Evolutionary conservation across 345 rosid species (phyloP).

Genomic region (Hibiscus tridactylites): DNA sequence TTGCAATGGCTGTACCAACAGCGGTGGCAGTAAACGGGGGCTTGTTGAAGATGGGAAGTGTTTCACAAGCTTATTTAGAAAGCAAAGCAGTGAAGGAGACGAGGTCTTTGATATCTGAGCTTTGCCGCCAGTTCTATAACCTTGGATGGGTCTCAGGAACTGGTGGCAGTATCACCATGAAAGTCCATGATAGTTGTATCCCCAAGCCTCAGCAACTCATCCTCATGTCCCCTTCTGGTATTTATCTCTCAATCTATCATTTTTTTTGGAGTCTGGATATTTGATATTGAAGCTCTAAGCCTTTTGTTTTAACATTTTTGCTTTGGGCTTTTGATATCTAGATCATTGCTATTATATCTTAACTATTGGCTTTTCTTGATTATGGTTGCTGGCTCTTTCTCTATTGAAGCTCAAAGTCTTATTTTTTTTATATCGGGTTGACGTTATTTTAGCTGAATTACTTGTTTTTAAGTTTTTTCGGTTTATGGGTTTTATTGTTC

Average conservation of each 20-base stretch:
- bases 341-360: background rate
- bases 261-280: background rate
- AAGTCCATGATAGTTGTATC: slow-evolving; percentile 66
- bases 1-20: slow-evolving; percentile 9
- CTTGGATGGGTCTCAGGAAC: slow-evolving; percentile 92
- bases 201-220: slow-evolving; percentile 68
- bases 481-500: background rate
- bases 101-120: slow-evolving; percentile 55
- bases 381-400: background rate
- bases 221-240: slow-evolving; percentile 95
- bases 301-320: background rate
- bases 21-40: slow-evolving; percentile 16
- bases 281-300: background rate
- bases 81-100: slow-evolving; percentile 59
- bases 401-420: background rate
- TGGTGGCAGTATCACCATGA: slow-evolving; percentile 81
- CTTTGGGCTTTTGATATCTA: background rate
- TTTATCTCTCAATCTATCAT: background rate
- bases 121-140: slow-evolving; percentile 77
- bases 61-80: slow-evolving; percentile 62
- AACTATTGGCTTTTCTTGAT: background rate
- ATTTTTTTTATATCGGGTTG: background rate
- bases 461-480: background rate
- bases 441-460: background rate
- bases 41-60: slow-evolving; percentile 17